phyloP scores from a whole-genome alignment of 495 filamentous ascomycete species.

The Aspergillus homomorphus region DNA sequence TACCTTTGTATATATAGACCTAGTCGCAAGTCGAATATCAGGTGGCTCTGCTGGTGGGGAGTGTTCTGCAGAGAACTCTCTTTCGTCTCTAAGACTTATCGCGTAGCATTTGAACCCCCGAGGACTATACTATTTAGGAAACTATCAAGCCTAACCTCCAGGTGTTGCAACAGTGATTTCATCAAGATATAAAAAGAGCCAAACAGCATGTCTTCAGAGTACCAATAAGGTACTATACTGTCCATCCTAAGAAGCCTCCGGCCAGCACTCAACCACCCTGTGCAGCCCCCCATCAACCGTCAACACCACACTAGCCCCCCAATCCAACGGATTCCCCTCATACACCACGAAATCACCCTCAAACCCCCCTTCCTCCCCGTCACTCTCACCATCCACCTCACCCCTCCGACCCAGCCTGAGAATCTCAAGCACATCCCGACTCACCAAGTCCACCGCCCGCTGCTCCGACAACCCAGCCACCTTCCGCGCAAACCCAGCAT shows the following conservation, averaged over 20 bases:
- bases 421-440: neutral
- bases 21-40: neutral
- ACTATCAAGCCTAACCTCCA: too few relatives aligned
- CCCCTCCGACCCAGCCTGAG: neutral
- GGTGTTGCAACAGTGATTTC: too few relatives aligned
- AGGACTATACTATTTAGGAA: too few relatives aligned
- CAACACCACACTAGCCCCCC: neutral
- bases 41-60: neutral
- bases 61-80: too few relatives aligned
- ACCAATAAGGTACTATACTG: too few relatives aligned
- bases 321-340: constrained; percentile 1
- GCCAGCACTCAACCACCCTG: constrained; percentile 1
- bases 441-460: neutral
- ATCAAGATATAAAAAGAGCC: too few relatives aligned
- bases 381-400: neutral
- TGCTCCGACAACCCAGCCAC: neutral
- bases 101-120: too few relatives aligned
- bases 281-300: neutral
- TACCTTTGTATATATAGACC: neutral
- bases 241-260: neutral
- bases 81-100: too few relatives aligned
- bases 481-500: neutral
- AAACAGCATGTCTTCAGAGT: too few relatives aligned
- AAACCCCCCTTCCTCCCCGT: neutral
- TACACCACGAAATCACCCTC: constrained; percentile 1